phyloP scores from a whole-genome alignment of 73 alveolate species.

The Symbiodinium natans region DNA sequence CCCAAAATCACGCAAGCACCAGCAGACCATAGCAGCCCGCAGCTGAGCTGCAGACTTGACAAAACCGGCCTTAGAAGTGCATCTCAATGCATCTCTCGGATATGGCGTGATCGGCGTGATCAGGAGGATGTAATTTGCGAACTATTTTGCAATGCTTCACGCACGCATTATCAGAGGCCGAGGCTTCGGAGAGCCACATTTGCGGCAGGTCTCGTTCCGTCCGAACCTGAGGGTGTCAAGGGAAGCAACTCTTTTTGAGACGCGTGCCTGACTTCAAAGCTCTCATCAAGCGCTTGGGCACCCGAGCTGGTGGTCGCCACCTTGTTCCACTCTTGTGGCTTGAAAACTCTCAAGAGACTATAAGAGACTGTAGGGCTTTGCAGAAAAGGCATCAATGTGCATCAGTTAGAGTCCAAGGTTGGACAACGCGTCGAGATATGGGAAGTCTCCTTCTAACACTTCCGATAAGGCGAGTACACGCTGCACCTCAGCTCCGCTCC shows the following conservation, averaged over 20 bases:
- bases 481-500: too few relatives aligned
- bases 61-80: neutral
- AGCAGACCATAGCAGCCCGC: neutral
- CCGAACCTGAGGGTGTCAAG: neutral
- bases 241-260: neutral
- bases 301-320: conserved; percentile 68
- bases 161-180: neutral
- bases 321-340: neutral
- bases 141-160: too few relatives aligned
- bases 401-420: too few relatives aligned
- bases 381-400: too few relatives aligned
- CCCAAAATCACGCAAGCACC: neutral
- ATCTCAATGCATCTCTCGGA: too few relatives aligned
- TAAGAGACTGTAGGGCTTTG: too few relatives aligned
- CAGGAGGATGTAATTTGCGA: too few relatives aligned
- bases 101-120: too few relatives aligned
- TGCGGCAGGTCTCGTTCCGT: conserved; percentile 57
- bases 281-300: neutral
- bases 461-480: too few relatives aligned
- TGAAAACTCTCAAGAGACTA: neutral
- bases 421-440: too few relatives aligned
- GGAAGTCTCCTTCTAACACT: too few relatives aligned
- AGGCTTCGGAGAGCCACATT: conserved; percentile 30
- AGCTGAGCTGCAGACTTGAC: neutral
- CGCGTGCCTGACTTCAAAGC: too few relatives aligned